These are phyloP conservation scores for Eremomyces bilateralis DNA, from an alignment of 495 filamentous ascomycete species.

Conservation along the genomic window DNA sequence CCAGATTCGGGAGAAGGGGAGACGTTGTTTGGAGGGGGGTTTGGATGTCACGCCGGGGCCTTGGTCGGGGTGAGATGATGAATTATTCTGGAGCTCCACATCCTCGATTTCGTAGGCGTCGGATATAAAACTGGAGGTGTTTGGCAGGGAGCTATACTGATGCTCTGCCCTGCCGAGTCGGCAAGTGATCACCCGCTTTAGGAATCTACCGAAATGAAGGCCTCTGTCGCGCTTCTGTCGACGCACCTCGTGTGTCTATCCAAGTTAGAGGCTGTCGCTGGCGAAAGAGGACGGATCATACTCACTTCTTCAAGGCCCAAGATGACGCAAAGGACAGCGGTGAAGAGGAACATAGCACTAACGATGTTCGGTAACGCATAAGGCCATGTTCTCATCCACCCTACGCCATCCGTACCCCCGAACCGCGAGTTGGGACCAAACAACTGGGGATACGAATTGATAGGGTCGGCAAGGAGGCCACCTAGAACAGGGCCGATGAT, in stretches of 20 bases:
- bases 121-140: too few relatives aligned
- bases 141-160: constrained; percentile 5
- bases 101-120: too few relatives aligned
- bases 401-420: constrained; percentile 29
- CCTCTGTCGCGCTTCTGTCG: constrained; percentile 29
- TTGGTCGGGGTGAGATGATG: too few relatives aligned
- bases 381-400: constrained; percentile 45
- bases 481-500: constrained; percentile 21
- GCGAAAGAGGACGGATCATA: constrained; percentile 4
- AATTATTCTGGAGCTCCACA: constrained; percentile 8
- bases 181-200: constrained; percentile 18
- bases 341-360: constrained; percentile 41
- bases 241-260: constrained; percentile 28
- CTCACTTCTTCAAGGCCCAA: constrained; percentile 49
- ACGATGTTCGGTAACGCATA: constrained; percentile 60
- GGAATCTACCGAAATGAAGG: constrained; percentile 23
- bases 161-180: constrained; percentile 6
- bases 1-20: constrained; percentile 46
- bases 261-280: constrained; percentile 8
- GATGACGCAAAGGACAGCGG: constrained; percentile 32
- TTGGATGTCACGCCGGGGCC: not conserved
- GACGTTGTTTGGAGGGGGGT: constrained; percentile 14
- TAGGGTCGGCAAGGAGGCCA: constrained; percentile 51
- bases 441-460: constrained; percentile 35
- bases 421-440: constrained; percentile 36